phyloP scores from a whole-genome alignment of 2,329 filamentous ascomycete genomes.

The Pseudogymnoascus sp. region DNA sequence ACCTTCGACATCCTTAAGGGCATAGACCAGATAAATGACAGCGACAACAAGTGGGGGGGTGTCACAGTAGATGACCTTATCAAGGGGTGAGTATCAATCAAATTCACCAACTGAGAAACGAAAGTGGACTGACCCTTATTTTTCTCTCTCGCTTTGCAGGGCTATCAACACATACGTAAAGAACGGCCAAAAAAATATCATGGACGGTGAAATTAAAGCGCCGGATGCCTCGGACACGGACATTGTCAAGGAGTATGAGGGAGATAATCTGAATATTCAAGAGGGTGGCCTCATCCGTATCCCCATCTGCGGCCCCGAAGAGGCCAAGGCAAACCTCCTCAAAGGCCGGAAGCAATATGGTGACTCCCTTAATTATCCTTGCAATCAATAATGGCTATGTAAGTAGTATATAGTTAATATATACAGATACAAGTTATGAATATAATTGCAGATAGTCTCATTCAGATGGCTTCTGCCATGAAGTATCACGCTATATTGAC shows the following conservation, averaged over 20 bases:
- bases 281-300: not conserved
- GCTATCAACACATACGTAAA: not conserved
- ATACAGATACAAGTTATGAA: not conserved
- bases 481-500: not conserved
- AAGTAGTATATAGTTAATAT: no score
- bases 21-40: not conserved
- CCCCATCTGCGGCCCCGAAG: not conserved
- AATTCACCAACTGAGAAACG: not conserved
- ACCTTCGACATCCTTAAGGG: not conserved
- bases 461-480: not conserved
- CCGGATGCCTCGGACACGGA: not conserved
- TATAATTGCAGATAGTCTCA: not conserved
- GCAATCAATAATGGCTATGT: not conserved
- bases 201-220: not conserved
- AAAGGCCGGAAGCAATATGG: not conserved
- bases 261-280: not conserved
- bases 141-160: not conserved
- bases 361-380: not conserved
- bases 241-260: not conserved
- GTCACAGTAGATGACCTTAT: not conserved
- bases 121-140: not conserved
- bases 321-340: not conserved
- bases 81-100: not conserved
- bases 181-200: not conserved
- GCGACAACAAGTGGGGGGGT: not conserved